Evolutionary conservation across 2,329 filamentous ascomycete genomes (phyloP), one percentile per base, ranked within the genome.

Genomic region (Laburnicola sp.): DNA sequence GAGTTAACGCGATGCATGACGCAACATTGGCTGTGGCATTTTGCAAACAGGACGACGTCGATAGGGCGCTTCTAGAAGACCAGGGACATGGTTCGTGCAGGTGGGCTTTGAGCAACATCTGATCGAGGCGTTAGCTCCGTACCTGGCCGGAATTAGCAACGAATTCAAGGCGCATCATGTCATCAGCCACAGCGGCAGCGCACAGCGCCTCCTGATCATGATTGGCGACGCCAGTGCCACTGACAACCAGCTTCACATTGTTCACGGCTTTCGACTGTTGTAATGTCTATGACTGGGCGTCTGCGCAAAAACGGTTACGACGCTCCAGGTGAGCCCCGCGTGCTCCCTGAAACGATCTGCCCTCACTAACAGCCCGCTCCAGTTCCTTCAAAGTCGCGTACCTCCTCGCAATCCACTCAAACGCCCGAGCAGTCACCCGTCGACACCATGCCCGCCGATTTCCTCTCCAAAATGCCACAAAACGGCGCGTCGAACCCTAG

Each of bases 371-470:
- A 8, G n/a, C 25, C 42, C 36, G 43, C 26, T 30, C 16, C 32
- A 50, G 39, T 23, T 26, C 44, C 58, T 48, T 56, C 63, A 45
- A 62, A 58, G 45, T 58, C 62, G 47, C 62, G 48, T 56, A 58
- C 57, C 50, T 57, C 63, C 32, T 60, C 60, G 44, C 62, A 65
- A 47, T 55, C 55, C 27, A 66, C 64, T 6, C 66, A 66, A 30
- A 64, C 64, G 9, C 63, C 65, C 44, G 60, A 67, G 32, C 46
- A 44, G 27, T 66, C 66, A 8, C 62, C 68, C 49, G 48, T 59
- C 53, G 65, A 69, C 42, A 53, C 60, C 25, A 64, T 68, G 62
- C 57, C 66, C 34, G 51, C 59, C 11, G 64, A 65, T 60, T 62
- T 65, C 52, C 54, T 63, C 27, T 44, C 65, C 26, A 51, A 60